These are phyloP conservation scores for Kwoniella shivajii DNA, from an alignment of 1,284 basidiomycete species.

Conservation along the genomic window DNA sequence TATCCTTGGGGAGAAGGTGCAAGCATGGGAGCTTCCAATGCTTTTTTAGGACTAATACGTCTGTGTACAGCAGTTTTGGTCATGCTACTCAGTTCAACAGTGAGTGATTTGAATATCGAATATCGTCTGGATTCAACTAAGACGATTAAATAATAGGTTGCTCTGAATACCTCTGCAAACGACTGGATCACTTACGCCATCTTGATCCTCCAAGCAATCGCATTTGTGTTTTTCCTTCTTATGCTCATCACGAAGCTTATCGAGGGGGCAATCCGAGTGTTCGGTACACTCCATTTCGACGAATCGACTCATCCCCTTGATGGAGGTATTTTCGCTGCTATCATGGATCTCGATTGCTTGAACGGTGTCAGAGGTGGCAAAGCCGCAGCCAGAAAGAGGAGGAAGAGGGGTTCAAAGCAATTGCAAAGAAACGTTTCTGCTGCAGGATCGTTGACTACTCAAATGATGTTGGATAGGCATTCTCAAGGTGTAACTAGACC, in stretches of 20 bases:
- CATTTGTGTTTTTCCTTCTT: slow-evolving; percentile 75
- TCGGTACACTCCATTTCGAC: slow-evolving; percentile 80
- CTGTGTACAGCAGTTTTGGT: slow-evolving; percentile 86
- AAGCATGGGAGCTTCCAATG: slow-evolving; percentile 91
- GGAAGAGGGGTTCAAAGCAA: slow-evolving; percentile 46
- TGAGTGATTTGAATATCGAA: slow-evolving; percentile 57
- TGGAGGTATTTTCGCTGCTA: slow-evolving; percentile 78
- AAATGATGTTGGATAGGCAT: slow-evolving; percentile 55
- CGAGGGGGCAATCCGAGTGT: slow-evolving; percentile 78
- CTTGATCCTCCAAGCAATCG: slow-evolving; percentile 79
- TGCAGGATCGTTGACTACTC: slow-evolving; percentile 48
- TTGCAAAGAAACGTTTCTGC: slow-evolving; percentile 48
- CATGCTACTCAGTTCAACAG: slow-evolving; percentile 82
- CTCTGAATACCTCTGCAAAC: slow-evolving; percentile 70
- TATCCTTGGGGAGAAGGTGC: slow-evolving; percentile 95
- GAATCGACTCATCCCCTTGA: slow-evolving; percentile 76
- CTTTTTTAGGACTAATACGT: slow-evolving; percentile 84
- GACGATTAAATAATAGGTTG: slow-evolving; percentile 61
- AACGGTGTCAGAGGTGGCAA: slow-evolving; percentile 72
- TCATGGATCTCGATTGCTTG: slow-evolving; percentile 57
- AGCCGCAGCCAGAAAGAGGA: slow-evolving; percentile 60
- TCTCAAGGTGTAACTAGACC: slow-evolving; percentile 42
- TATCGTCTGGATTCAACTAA: not conserved
- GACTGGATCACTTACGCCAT: slow-evolving; percentile 94
- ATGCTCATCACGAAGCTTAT: slow-evolving; percentile 83